Conservation (phyloP, 2,329 filamentous ascomycete species). For the Microdochium nivale region DNA sequence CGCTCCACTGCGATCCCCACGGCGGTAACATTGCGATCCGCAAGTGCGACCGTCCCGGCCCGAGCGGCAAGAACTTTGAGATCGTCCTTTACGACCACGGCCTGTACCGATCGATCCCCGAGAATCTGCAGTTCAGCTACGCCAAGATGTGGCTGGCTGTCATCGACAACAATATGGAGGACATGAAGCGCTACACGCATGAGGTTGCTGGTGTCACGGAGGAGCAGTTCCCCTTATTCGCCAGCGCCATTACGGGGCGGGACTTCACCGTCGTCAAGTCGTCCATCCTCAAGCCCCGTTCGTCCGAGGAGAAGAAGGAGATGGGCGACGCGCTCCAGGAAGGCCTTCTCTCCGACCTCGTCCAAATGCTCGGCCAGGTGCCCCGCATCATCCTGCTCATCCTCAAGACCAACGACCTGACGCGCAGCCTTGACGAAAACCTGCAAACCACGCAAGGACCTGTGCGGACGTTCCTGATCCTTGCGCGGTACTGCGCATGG, state of each 20-base stretch:
- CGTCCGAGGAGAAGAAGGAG: constrained; percentile 71
- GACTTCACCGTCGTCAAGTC: constrained; percentile 72
- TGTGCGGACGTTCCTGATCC: constrained; percentile 57
- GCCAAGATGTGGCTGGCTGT: constrained; percentile 97
- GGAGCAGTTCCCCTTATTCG: constrained; percentile 89
- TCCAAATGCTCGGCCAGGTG: constrained; percentile 80
- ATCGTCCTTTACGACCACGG: constrained; percentile 96
- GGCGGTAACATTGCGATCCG: constrained; percentile 93
- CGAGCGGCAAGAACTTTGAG: constrained; percentile 71
- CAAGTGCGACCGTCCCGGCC: constrained; percentile 54
- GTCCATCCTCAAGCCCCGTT: constrained; percentile 50
- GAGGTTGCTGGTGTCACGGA: constrained; percentile 86
- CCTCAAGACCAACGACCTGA: constrained; percentile 95
- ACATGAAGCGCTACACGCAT: constrained; percentile 81
- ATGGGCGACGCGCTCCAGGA: constrained; percentile 80
- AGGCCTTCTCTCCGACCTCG: constrained; percentile 79
- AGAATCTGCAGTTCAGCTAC: constrained; percentile 71
- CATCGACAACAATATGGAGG: constrained; percentile 75
- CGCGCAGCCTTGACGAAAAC: constrained; percentile 86
- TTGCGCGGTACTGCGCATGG: constrained; percentile 58
- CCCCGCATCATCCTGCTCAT: constrained; percentile 90
- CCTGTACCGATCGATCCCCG: constrained; percentile 85
- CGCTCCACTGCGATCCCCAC: constrained; percentile 93
- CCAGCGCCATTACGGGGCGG: constrained; percentile 88
- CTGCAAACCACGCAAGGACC: constrained; percentile 65